Base-by-base conservation (phyloP, 2,329 filamentous ascomycete species). In the Alternaria arbusti region DNA sequence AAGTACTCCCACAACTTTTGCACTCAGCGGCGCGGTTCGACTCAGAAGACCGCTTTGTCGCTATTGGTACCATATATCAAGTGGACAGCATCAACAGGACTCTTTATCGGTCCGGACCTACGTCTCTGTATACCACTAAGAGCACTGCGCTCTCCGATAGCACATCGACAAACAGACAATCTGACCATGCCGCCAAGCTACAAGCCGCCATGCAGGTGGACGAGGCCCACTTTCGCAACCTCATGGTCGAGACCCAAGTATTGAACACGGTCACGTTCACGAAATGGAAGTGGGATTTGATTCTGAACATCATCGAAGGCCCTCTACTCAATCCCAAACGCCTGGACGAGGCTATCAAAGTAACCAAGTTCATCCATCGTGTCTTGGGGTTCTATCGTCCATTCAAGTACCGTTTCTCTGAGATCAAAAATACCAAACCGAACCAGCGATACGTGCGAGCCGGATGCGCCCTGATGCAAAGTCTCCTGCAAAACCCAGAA, bases 221-320 rank as follows among this genome's bases (percentile, higher is more conserved):
- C 67, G 88, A 90, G 71, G 84, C 84, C 1, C 85, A 86, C 58
- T 91, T 91, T 70, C 84, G 88, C 45, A 85, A 84, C 58, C 82
- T 88, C 26, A 86, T 91, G 74, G 78, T 94, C 17, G 92, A 98
- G 64, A 96, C 93, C 5, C 90, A 93, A 58, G 93, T 99, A 3
- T 84, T 98, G 49, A 92, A 91, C 66, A 96, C 92, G 64, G 93
- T 93, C 65, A 97, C 97, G 71, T 97, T 92, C 74, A 85, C 89
- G 43, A 99, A 99, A 78, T 99, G 96, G 96, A 95, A 97, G 76
- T 99, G 96, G 96, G 93, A 97, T 65, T 84, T 97, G 40, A 94
- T 99, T 45, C 87, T 94, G 62, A 91, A 90, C 71, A 89, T 98
- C 56, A 94, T 99, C 36, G 95, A 98, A 76, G 96, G 96, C 0